Evolutionary conservation across 169 alveolate genomes (phyloP), one percentile per base, ranked within the genome.

Genomic region (Condylostoma magnum): DNA sequence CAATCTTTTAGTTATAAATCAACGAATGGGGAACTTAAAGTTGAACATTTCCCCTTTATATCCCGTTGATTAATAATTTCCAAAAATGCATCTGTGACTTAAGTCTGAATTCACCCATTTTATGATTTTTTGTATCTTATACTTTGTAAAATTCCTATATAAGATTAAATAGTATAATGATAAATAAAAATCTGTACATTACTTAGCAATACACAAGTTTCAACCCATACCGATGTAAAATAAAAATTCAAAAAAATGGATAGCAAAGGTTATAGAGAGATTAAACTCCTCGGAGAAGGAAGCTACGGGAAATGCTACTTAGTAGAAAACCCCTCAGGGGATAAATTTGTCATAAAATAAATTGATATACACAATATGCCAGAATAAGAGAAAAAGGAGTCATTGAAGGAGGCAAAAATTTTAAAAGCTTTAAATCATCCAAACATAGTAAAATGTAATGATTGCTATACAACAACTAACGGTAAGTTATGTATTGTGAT

Each of bases 401-500:
- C 88, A 25, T 54, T 74, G 27, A 83, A 82, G 44, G 95, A 90
- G 73, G 86, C 90, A 2, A 81, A 76, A 69, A 82, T 90, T 12
- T 50, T 86, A 55, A 80, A 79, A 63, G 73, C 69, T 25, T 65
- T 90, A 51, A 77, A 84, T 30, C 95, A 90, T 72, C 90, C 93
- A 3, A 84, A 86, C 69, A 84, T 86, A 15, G 83, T 90, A 15
- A 79, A 77, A 57, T 92, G 82, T 65, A 77, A 70, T 54, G 93
- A 89, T 37, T 93, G 85, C 12, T 84, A 81, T 76, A 75, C 87
- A 58, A 87, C 91, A 6, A 70, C 78, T 52, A 81, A 69, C 8
- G 91, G 90, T 20, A 77, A 82, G 34, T 76, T 90, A 36, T 86
- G 93, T 56, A 90, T 93, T 5, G 97, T 93, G 2, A 89, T 89